Percentiles rank a stretch among this genome's conserved stretches.
phyloP scores from a whole-genome alignment of 2,329 filamentous ascomycete species.

The Exophiala bonariae region DNA sequence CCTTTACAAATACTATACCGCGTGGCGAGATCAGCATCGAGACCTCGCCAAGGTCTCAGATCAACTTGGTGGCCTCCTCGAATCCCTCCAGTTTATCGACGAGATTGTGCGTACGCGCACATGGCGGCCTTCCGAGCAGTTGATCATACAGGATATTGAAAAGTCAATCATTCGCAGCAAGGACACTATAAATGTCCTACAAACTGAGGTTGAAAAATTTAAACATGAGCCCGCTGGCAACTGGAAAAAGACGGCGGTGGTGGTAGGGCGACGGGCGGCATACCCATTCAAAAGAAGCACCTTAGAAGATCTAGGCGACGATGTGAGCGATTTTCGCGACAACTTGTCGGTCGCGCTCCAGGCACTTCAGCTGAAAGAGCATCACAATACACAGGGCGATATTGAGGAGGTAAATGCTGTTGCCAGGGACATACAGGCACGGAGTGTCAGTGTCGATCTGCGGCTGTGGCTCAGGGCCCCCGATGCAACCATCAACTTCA shows the following conservation, averaged over 20 bases:
- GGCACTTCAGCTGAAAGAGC: conserved; percentile 34
- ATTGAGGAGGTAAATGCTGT: conserved; percentile 31
- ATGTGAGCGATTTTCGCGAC: conserved; percentile 35
- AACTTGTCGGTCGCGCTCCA: conserved; percentile 35
- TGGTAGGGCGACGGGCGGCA: conserved; percentile 21
- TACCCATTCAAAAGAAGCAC: conserved; percentile 40
- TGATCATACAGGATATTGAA: conserved; percentile 29
- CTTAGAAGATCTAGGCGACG: conserved; percentile 40
- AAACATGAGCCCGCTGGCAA: conserved; percentile 8
- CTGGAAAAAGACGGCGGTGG: conserved; percentile 1
- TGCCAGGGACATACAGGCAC: conserved; percentile 29
- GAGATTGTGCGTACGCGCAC: conserved; percentile 24
- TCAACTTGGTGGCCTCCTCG: conserved; percentile 30
- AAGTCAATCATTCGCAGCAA: conserved; percentile 30
- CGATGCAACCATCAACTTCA: conserved; percentile 37
- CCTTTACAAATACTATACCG: conserved; percentile 37
- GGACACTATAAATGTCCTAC: conserved; percentile 32
- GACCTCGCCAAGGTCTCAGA: conserved; percentile 31
- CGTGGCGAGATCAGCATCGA: conserved; percentile 29
- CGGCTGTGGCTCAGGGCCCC: conserved; percentile 38
- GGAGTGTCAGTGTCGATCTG: conserved; percentile 28
- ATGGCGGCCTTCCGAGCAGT: conserved; percentile 28
- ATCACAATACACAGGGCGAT: conserved; percentile 28
- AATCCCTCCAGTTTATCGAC: conserved; percentile 29
- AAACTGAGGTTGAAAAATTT: conserved; percentile 31